Evolutionary conservation across 805 yeast species (phyloP).

Genomic region (Maudiozyma saulgeensis): DNA sequence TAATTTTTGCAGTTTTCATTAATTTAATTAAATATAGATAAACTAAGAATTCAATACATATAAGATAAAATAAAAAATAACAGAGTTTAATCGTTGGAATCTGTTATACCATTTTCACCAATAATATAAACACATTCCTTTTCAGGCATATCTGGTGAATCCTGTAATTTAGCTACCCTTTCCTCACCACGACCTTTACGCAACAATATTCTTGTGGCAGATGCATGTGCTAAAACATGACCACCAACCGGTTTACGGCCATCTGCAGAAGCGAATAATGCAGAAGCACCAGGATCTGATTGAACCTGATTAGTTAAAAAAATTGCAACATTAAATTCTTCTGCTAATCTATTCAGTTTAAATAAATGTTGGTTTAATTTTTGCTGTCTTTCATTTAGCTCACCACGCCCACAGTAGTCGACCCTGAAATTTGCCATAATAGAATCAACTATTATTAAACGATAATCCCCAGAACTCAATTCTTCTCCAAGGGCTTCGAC

Average conservation of each 20-base stretch:
- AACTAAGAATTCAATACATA: background rate
- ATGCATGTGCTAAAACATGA: constrained; percentile 71
- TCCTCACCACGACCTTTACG: constrained; percentile 75
- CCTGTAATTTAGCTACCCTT: constrained; percentile 70
- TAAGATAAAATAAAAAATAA: background rate
- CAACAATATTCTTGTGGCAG: constrained; percentile 64
- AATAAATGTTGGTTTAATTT: constrained; percentile 52
- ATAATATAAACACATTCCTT: constrained; percentile 67
- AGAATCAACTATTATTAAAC: constrained; percentile 55
- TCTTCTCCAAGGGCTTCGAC: constrained; percentile 58
- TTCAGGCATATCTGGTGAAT: constrained; percentile 77
- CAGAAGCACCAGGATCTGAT: constrained; percentile 77
- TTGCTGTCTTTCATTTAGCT: constrained; percentile 65
- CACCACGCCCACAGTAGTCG: constrained; percentile 72
- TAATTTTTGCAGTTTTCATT: background rate
- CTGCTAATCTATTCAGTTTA: constrained; percentile 51
- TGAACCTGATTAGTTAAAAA: constrained; percentile 72
- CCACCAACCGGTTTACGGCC: constrained; percentile 83
- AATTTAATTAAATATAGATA: background rate
- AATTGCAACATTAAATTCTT: constrained; percentile 69
- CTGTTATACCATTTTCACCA: constrained; percentile 59
- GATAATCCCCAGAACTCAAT: constrained; percentile 57
- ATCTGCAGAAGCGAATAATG: constrained; percentile 70
- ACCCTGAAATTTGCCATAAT: constrained; percentile 75
- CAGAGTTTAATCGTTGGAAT: constrained; percentile 27